Conservation (phyloP, 225 moss, liverwort and hornwort species). For the Antitrichia curtipendula region DNA sequence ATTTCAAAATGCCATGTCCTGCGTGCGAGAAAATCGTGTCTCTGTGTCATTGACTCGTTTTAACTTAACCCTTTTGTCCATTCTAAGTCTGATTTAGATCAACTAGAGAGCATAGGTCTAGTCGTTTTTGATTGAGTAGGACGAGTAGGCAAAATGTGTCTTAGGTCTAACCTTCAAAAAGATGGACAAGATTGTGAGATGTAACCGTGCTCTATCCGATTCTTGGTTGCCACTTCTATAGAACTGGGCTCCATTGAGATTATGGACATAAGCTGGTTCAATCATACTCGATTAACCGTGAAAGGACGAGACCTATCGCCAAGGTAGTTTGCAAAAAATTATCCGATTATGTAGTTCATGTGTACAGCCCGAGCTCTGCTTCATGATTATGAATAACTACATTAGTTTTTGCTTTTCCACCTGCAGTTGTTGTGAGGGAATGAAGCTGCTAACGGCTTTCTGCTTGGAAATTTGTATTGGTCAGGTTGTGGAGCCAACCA, state of each 20-base stretch:
- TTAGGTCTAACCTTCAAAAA: background rate
- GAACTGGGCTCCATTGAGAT: background rate
- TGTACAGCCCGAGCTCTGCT: no score
- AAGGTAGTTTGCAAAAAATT: background rate
- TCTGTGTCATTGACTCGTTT: background rate
- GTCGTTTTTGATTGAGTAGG: background rate
- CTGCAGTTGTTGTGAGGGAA: background rate
- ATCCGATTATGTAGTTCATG: no score
- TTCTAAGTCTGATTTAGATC: background rate
- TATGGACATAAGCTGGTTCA: background rate
- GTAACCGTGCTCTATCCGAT: background rate
- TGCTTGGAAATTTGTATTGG: background rate
- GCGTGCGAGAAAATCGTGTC: background rate
- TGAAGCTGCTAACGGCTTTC: background rate
- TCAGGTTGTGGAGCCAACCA: constrained; percentile 64
- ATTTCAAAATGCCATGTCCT: background rate
- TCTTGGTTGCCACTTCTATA: background rate
- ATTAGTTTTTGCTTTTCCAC: background rate
- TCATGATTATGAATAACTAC: no score
- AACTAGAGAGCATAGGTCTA: background rate
- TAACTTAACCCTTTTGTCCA: background rate
- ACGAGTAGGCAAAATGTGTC: background rate
- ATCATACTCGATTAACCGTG: background rate
- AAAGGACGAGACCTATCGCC: background rate
- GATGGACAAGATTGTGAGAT: background rate